Conservation (phyloP, 192 early-diverging fungal genomes). For the Physocladia obscura region DNA sequence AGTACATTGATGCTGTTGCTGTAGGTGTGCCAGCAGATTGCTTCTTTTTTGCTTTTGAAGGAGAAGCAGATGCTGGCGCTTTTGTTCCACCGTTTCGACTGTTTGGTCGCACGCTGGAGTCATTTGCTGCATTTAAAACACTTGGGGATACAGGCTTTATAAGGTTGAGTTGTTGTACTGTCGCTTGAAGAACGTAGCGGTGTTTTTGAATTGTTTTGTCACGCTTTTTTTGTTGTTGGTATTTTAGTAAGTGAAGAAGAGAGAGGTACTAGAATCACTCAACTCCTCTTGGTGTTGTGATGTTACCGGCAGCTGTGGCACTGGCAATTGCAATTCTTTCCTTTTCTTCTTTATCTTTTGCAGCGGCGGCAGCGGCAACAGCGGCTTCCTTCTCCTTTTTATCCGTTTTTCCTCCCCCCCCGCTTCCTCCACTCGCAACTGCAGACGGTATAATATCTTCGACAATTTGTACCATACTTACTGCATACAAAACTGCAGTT, state of each 20-base stretch:
- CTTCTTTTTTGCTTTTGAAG: slow-evolving; percentile 19
- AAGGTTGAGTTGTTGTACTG: slow-evolving; percentile 5
- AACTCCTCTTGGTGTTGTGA: not conserved
- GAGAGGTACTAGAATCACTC: not conserved
- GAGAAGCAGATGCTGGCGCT: slow-evolving; percentile 1
- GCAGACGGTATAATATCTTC: slow-evolving; percentile 36
- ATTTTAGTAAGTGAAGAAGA: not conserved
- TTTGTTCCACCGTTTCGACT: not conserved
- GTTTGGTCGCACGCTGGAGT: not conserved
- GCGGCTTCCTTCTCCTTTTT: slow-evolving; percentile 43
- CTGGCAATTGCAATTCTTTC: slow-evolving; percentile 10
- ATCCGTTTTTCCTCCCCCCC: slow-evolving; percentile 34
- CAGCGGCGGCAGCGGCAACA: slow-evolving; percentile 23
- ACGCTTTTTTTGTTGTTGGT: not conserved
- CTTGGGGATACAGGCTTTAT: slow-evolving; percentile 9
- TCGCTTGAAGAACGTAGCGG: slow-evolving; percentile 31
- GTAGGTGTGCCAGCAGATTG: not conserved
- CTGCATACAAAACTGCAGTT: slow-evolving; percentile 36
- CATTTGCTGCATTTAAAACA: not conserved
- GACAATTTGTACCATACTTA: slow-evolving; percentile 33
- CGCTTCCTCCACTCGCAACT: slow-evolving; percentile 4
- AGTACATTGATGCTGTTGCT: not conserved
- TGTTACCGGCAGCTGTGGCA: slow-evolving; percentile 3
- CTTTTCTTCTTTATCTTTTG: slow-evolving; percentile 26
- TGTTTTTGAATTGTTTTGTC: slow-evolving; percentile 7